Evolutionary conservation across 108 stramenopile genomes (phyloP).

Genomic region (Cyclotella sp.): DNA sequence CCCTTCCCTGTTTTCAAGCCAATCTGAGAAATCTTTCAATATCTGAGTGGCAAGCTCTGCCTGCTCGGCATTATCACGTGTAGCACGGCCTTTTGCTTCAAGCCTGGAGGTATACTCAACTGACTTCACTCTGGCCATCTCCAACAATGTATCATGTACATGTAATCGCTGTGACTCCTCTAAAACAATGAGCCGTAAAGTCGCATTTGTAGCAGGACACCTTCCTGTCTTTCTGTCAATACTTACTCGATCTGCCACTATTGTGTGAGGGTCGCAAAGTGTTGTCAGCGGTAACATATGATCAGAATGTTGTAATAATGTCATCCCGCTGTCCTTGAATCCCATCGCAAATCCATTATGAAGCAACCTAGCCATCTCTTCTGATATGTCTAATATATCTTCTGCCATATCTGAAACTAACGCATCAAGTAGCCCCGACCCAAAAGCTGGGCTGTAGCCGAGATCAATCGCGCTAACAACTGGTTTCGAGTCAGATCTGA

Average conservation of each 20-base stretch:
- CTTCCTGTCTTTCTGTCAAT: slow-evolving; percentile 44
- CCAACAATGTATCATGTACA: slow-evolving; percentile 49
- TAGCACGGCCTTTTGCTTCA: slow-evolving; percentile 46
- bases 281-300: slow-evolving; percentile 22
- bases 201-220: slow-evolving; percentile 54
- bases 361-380: slow-evolving; percentile 39
- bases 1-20: slow-evolving; percentile 31
- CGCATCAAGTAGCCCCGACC: slow-evolving; percentile 40
- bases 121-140: slow-evolving; percentile 53
- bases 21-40: slow-evolving; percentile 50
- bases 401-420: slow-evolving; percentile 55
- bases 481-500: slow-evolving; percentile 37
- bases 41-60: slow-evolving; percentile 52
- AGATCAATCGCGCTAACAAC: slow-evolving; percentile 45
- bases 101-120: slow-evolving; percentile 47
- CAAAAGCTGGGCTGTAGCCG: slow-evolving; percentile 42
- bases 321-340: slow-evolving; percentile 30
- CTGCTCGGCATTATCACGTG: slow-evolving; percentile 40
- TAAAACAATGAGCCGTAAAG: slow-evolving; percentile 50
- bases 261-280: slow-evolving; percentile 14
- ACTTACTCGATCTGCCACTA: slow-evolving; percentile 49
- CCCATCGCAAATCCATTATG: slow-evolving; percentile 48
- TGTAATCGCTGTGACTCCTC: slow-evolving; percentile 45
- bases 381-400: slow-evolving; percentile 57
- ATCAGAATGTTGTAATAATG: slow-evolving; percentile 36